Conservation (phyloP, 1,284 basidiomycete species). For the Coniferiporia sulphurascens region DNA sequence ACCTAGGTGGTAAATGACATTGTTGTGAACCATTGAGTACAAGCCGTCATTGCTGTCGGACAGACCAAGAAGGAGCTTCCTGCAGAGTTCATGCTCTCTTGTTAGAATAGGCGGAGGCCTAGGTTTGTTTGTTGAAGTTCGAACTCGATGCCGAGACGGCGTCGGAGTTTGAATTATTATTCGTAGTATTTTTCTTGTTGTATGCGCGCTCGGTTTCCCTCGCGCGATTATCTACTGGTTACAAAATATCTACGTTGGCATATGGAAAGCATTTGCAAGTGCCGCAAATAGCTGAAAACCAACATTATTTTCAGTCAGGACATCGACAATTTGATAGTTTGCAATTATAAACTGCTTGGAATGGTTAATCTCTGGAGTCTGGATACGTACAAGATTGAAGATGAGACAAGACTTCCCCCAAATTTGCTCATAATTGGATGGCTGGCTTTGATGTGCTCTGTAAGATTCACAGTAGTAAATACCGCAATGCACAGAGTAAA, state of each 20-base stretch:
- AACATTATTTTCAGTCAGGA: conserved; percentile 44
- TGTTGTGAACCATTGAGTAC: conserved; percentile 60
- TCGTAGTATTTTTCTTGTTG: too few relatives aligned
- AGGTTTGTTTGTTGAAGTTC: conserved; percentile 39
- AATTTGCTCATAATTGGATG: too few relatives aligned
- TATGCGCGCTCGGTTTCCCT: too few relatives aligned
- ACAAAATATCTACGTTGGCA: too few relatives aligned
- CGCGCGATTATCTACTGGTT: too few relatives aligned
- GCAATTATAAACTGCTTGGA: conserved; percentile 42
- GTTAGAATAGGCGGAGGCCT: conserved; percentile 29
- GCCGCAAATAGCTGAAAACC: too few relatives aligned
- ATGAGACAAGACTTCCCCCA: conserved; percentile 47
- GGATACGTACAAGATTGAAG: conserved; percentile 46
- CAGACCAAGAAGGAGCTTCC: conserved; percentile 42
- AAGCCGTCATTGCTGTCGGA: conserved; percentile 47
- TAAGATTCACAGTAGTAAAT: too few relatives aligned
- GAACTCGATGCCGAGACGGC: conserved; percentile 44
- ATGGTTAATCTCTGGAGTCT: conserved; percentile 33
- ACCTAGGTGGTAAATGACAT: conserved; percentile 45
- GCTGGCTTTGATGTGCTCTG: too few relatives aligned
- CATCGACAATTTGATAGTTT: conserved; percentile 39
- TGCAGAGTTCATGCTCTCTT: background rate
- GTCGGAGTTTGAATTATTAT: too few relatives aligned
- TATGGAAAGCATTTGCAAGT: too few relatives aligned
- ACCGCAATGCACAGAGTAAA: too few relatives aligned